Conservation (phyloP, 441 rosid species). For the Pelargonium myrrhifolium region DNA sequence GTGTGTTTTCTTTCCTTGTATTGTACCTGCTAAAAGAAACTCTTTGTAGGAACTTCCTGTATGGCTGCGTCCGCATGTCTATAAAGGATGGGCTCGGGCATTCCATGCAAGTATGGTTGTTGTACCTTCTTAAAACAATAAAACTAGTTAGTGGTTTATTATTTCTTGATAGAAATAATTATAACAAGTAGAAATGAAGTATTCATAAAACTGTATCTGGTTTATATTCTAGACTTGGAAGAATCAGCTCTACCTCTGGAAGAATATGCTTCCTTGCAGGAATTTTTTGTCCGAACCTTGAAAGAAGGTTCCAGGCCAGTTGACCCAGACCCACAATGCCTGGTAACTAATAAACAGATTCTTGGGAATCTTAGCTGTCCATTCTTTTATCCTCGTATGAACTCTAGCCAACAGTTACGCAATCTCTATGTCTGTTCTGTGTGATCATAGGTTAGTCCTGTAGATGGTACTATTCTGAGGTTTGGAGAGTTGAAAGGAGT, state of each 20-base stretch:
- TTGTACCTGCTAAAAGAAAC: slow-evolving; percentile 21
- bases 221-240: slow-evolving; percentile 60
- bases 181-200: slow-evolving; percentile 10
- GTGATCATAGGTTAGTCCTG: slow-evolving; percentile 69
- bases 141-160: slow-evolving; percentile 8
- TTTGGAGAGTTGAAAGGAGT: slow-evolving; percentile 73
- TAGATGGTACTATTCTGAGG: slow-evolving; percentile 78
- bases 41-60: slow-evolving; percentile 69
- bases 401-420: slow-evolving; percentile 17
- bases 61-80: slow-evolving; percentile 73
- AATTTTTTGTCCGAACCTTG: slow-evolving; percentile 80
- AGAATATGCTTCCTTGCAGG: slow-evolving; percentile 62
- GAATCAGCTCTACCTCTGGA: slow-evolving; percentile 83
- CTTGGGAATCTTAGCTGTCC: slow-evolving; percentile 27
- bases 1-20: background rate
- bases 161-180: slow-evolving; percentile 8
- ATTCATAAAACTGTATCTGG: slow-evolving; percentile 9
- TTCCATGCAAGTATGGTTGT: slow-evolving; percentile 71
- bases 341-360: slow-evolving; percentile 84
- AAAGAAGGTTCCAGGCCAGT: slow-evolving; percentile 89
- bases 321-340: slow-evolving; percentile 71
- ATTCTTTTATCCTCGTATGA: slow-evolving; percentile 17
- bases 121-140: slow-evolving; percentile 4
- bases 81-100: slow-evolving; percentile 90
- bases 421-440: slow-evolving; percentile 8